phyloP scores from a whole-genome alignment of 192 early-diverging fungal species.

The Coemansia sp. region DNA sequence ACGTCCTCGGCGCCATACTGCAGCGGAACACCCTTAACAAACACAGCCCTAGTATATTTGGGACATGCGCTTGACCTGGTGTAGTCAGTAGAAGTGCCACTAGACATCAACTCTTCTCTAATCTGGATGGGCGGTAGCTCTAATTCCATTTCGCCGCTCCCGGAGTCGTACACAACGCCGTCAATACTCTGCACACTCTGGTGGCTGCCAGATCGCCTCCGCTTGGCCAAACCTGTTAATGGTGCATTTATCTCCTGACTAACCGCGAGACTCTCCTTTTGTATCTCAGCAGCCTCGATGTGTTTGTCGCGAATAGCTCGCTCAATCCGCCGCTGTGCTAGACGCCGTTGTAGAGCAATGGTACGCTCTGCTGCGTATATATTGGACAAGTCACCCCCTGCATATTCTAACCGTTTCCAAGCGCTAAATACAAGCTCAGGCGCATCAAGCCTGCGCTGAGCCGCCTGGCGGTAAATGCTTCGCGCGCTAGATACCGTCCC shows the following conservation, averaged over 20 bases:
- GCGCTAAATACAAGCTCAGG: constrained; percentile 37
- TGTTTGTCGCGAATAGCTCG: background rate
- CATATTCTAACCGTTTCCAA: constrained; percentile 36
- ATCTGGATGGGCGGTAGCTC: no score
- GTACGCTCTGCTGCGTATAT: constrained; percentile 16
- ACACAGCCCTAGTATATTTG: constrained; percentile 10
- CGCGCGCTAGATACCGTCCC: constrained; percentile 23
- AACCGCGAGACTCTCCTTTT: background rate
- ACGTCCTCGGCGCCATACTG: constrained; percentile 10
- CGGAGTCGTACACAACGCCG: no score
- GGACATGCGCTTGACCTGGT: background rate
- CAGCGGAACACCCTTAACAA: constrained; percentile 27
- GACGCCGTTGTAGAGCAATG: constrained; percentile 22
- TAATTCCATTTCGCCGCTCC: no score
- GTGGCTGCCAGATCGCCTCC: background rate
- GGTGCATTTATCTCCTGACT: background rate
- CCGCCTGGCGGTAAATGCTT: constrained; percentile 38
- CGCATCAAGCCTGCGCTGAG: constrained; percentile 43
- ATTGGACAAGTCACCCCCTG: constrained; percentile 9
- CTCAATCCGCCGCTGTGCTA: constrained; percentile 23
- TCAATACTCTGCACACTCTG: no score
- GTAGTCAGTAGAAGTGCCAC: background rate
- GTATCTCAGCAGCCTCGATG: background rate
- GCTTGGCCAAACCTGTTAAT: constrained; percentile 1
- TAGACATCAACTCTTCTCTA: constrained; percentile 6